Conservation (phyloP, 1,139 yeast species). For the Barnettozyma hawaiiensis region DNA sequence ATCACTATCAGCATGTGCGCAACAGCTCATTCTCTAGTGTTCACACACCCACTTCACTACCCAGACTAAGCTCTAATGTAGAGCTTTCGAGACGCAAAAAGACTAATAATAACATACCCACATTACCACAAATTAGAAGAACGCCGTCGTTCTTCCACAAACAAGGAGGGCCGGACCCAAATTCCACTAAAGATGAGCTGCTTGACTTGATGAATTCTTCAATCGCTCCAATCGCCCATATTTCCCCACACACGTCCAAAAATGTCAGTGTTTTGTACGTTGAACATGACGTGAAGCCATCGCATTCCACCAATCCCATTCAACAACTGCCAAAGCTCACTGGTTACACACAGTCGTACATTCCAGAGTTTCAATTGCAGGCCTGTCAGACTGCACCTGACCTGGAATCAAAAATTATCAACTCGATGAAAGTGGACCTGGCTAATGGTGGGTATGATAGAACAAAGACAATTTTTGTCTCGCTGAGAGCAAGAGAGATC, state of each 20-base stretch:
- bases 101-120: slow-evolving; percentile 15
- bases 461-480: slow-evolving; percentile 33
- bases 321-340: slow-evolving; percentile 21
- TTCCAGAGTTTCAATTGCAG: slow-evolving; percentile 33
- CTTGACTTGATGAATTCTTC: slow-evolving; percentile 13
- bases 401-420: slow-evolving; percentile 45
- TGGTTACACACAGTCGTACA: slow-evolving; percentile 22
- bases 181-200: slow-evolving; percentile 4
- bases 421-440: slow-evolving; percentile 53
- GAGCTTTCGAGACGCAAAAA: slow-evolving; percentile 12
- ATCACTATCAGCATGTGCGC: slow-evolving; percentile 5
- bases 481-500: slow-evolving; percentile 53
- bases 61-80: slow-evolving; percentile 6
- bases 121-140: slow-evolving; percentile 22
- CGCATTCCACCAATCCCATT: neutral
- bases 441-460: slow-evolving; percentile 15
- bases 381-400: slow-evolving; percentile 40
- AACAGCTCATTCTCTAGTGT: slow-evolving; percentile 3
- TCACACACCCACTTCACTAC: neutral
- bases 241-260: slow-evolving; percentile 12
- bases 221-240: neutral
- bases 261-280: slow-evolving; percentile 13
- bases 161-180: neutral
- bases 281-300: neutral
- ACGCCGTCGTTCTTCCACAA: slow-evolving; percentile 11